Base-by-base conservation (phyloP, 345 rosid species). In the Rhodomyrtus tomentosa region DNA sequence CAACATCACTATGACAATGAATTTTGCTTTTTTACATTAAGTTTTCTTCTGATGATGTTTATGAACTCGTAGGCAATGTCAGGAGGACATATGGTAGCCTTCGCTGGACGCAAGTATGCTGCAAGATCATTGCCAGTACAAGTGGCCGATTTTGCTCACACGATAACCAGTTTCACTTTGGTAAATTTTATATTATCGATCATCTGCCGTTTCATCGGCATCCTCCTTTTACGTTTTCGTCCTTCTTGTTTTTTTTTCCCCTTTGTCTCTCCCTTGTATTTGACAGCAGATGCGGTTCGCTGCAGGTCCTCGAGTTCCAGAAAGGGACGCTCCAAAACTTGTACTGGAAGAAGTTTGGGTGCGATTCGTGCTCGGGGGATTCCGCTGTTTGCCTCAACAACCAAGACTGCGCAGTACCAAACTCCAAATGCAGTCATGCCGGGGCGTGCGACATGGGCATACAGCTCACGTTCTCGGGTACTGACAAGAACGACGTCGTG, bases 41-140 rank as follows among this genome's bases (percentile, higher is more conserved):
- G 53, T 24, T 81, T 50, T 50, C 83, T 29, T 38, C 9, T 50
- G 83, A 81, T 81, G 53, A 50, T 25, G 24, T 84, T 73, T 29
- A 15, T 40, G 52, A n/a, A 32, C 27, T 83, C 45, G 29, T 90
- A 96, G 98, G 85, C 85, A 32, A 40, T 82, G 85, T 83, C 90
- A 25, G 98, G 98, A 81, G 98, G 98, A 55, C 90, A 84, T 86
- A 91, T 95, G 98, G 99, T 97, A 29, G 99, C 98, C 54, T 97
- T 95, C 83, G 96, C 99, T 5, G 99, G 99, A 36, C 89, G 93
- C 27, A 94, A 94, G 86, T 96, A 97, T 51, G 99, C 99, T 56
- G 99, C 99, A 52, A 94, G 99, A 90, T 97, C 99, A 7, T 59
- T 84, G 10, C 98, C 98, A 74, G 86, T 89, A 10, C 89, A 92